These are phyloP conservation scores for Kalaharituber pfeilii DNA, from an alignment of 2,329 filamentous ascomycete genomes.

Conservation along the genomic window DNA sequence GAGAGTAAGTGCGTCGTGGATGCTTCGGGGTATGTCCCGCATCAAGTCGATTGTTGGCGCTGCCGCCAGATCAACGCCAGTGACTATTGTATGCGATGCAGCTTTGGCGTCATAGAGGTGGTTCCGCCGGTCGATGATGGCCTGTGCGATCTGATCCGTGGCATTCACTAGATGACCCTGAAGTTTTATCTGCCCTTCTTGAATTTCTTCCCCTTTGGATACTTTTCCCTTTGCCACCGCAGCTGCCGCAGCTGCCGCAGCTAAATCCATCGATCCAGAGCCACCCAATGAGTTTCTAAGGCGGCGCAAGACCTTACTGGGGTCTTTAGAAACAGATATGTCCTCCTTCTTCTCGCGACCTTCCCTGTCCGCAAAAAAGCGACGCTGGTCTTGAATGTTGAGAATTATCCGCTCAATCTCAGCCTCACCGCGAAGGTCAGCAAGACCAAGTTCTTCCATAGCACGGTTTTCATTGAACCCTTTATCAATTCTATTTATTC, in stretches of 20 bases:
- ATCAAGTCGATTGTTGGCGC: conserved; percentile 15
- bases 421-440: conserved; percentile 59
- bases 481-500: background rate
- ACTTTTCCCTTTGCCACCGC: conserved; percentile 30
- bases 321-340: conserved; percentile 10
- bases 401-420: conserved; percentile 64
- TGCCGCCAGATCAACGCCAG: conserved; percentile 24
- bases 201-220: background rate
- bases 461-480: conserved; percentile 9
- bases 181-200: background rate
- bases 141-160: conserved; percentile 12
- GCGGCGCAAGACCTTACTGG: conserved; percentile 28
- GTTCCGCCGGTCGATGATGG: conserved; percentile 9
- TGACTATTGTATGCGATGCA: conserved; percentile 18
- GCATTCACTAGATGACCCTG: conserved; percentile 7
- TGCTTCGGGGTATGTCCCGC: conserved; percentile 33
- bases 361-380: conserved; percentile 52
- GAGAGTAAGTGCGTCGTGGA: conserved; percentile 46
- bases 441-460: conserved; percentile 47
- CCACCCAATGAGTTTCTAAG: conserved; percentile 35
- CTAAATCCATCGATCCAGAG: conserved; percentile 49
- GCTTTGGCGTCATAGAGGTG: conserved; percentile 8
- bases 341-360: conserved; percentile 28
- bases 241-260: conserved; percentile 47
- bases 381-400: conserved; percentile 73